A percentile compares a stretch with the other conserved stretches of the same genome.
phyloP scores from a whole-genome alignment of 805 yeast genomes.

The Myxozyma monticola region DNA sequence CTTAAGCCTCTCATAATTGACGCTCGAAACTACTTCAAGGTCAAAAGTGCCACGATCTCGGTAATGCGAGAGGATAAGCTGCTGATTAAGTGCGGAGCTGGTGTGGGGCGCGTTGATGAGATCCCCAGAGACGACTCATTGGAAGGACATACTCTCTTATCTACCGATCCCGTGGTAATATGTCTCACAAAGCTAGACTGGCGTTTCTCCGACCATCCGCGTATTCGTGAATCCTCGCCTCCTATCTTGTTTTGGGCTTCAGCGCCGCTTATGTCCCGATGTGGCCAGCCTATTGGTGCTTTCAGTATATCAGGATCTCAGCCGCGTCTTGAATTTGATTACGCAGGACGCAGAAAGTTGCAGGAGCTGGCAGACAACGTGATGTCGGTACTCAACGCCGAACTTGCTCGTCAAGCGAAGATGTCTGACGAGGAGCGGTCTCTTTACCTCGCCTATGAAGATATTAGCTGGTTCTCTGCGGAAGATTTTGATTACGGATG shows the following conservation, averaged over 20 bases:
- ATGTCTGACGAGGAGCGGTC: too few species aligned
- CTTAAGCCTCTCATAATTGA: conserved; percentile 2
- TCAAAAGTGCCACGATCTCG: conserved; percentile 44
- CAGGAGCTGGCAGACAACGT: conserved; percentile 13
- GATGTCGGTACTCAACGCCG: conserved; percentile 1
- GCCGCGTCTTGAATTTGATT: conserved; percentile 13
- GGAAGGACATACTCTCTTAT: conserved; percentile 68
- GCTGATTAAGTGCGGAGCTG: conserved; percentile 50
- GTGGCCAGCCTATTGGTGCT: conserved; percentile 20
- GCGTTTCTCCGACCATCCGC: conserved; percentile 64
- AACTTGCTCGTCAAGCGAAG: conserved; percentile 2
- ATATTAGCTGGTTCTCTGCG: too few species aligned
- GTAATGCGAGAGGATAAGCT: conserved; percentile 53
- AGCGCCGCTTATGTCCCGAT: conserved; percentile 47
- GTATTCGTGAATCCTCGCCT: conserved; percentile 59
- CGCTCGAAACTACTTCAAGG: conserved; percentile 9
- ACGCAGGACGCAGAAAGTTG: background rate
- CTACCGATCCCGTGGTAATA: conserved; percentile 54
- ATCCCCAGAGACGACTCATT: conserved; percentile 58
- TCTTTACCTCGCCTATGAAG: too few species aligned
- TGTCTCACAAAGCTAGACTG: conserved; percentile 67
- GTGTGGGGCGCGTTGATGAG: conserved; percentile 47
- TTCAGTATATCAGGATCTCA: conserved; percentile 12
- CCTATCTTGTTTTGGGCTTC: conserved; percentile 63
- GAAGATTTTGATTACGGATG: too few species aligned